Conservation (phyloP, 192 early-diverging fungal genomes). For the Mortierella hygrophila region DNA sequence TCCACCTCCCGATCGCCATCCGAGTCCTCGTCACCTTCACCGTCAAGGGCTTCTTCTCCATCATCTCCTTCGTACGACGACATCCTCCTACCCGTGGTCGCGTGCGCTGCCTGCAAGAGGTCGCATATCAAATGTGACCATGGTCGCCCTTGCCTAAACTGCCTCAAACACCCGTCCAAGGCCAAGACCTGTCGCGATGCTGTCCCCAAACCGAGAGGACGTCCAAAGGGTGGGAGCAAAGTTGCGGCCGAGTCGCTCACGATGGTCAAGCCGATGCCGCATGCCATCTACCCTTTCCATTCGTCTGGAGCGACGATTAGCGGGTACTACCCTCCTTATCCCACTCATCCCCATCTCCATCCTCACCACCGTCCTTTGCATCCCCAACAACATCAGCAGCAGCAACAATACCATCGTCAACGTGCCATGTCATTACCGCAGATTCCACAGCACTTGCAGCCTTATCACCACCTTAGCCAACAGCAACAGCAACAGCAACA, state of each 20-base stretch:
- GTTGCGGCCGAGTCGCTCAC: constrained; percentile 5
- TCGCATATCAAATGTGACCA: constrained; percentile 55
- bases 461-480: constrained; percentile 3
- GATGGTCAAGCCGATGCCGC: constrained; percentile 2
- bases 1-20: constrained; percentile 19
- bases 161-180: constrained; percentile 42
- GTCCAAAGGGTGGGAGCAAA: constrained; percentile 45
- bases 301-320: background rate
- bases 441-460: constrained; percentile 10
- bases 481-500: constrained; percentile 26
- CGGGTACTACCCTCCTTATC: background rate
- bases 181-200: constrained; percentile 36
- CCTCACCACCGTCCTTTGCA: constrained; percentile 2
- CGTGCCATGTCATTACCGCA: background rate
- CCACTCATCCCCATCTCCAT: constrained; percentile 4
- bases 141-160: constrained; percentile 43
- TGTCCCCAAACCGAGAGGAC: constrained; percentile 43
- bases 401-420: constrained; percentile 17
- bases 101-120: constrained; percentile 42
- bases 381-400: constrained; percentile 1
- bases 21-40: constrained; percentile 18
- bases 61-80: constrained; percentile 31
- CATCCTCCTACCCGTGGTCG: constrained; percentile 19
- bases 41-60: constrained; percentile 5
- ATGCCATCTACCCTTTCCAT: constrained; percentile 13